Conservation (phyloP, 768 basidiomycete genomes). For the Hemileccinum rubropunctum region DNA sequence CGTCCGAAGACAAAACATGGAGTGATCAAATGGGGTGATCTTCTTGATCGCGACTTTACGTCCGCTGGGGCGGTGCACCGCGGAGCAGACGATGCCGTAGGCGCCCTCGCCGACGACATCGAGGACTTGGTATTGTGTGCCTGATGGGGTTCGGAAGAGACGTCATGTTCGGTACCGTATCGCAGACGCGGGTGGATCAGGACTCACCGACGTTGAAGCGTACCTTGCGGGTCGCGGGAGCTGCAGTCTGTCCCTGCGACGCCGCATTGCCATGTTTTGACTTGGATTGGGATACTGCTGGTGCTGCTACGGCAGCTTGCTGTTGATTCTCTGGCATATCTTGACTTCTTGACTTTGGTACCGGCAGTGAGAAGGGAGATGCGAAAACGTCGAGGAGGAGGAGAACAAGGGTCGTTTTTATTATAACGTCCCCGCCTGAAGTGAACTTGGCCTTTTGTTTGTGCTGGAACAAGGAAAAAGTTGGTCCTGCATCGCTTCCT, state of each 20-base stretch:
- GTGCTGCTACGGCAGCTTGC: slow-evolving; percentile 12
- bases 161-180: not conserved
- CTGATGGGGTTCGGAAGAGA: slow-evolving; percentile 32
- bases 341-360: too few species aligned
- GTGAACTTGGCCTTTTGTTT: slow-evolving; percentile 14
- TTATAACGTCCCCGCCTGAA: not conserved
- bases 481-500: not conserved
- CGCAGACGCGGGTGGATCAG: not conserved
- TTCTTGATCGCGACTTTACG: slow-evolving; percentile 97
- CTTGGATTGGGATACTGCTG: slow-evolving; percentile 27
- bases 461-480: slow-evolving; percentile 20
- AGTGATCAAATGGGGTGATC: slow-evolving; percentile 93
- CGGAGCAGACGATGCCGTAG: slow-evolving; percentile 94
- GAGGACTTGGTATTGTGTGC: slow-evolving; percentile 79
- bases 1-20: slow-evolving; percentile 93
- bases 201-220: slow-evolving; percentile 80
- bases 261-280: slow-evolving; percentile 48
- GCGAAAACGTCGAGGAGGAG: slow-evolving; percentile 2
- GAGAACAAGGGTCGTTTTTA: slow-evolving; percentile 16
- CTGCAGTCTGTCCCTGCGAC: slow-evolving; percentile 40
- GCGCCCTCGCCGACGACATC: slow-evolving; percentile 90
- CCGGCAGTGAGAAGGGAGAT: slow-evolving; percentile 1
- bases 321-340: slow-evolving; percentile 29
- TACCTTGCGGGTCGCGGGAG: slow-evolving; percentile 72
- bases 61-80: slow-evolving; percentile 79